These are phyloP conservation scores for Penicillium oxalicum DNA, from an alignment of 2,329 filamentous ascomycete species.

Conservation along the genomic window DNA sequence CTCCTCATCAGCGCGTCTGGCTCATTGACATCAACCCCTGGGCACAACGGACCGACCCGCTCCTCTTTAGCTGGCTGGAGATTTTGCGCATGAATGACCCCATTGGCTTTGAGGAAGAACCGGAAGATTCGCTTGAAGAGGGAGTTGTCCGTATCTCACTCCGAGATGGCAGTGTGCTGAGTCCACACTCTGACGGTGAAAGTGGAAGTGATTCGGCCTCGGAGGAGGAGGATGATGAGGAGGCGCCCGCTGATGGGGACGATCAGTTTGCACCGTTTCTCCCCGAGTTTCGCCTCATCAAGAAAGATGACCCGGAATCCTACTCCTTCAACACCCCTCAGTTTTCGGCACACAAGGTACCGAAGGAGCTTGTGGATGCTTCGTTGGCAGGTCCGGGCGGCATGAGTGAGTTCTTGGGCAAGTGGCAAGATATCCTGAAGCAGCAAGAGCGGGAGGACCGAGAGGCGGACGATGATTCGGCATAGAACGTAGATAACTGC, in stretches of 20 bases:
- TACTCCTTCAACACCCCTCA: constrained; percentile 79
- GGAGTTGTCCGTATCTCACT: constrained; percentile 34
- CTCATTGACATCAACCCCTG: constrained; percentile 94
- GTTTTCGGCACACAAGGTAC: constrained; percentile 93
- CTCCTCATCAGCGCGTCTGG: constrained; percentile 67
- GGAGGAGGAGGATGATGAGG: constrained; percentile 29
- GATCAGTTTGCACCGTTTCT: constrained; percentile 48
- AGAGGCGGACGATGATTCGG: constrained; percentile 29
- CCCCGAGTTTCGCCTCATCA: constrained; percentile 76
- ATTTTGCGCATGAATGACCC: constrained; percentile 62
- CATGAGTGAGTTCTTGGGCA: constrained; percentile 71
- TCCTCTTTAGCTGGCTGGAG: constrained; percentile 87
- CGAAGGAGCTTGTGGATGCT: constrained; percentile 79
- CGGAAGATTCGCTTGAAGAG: constrained; percentile 22
- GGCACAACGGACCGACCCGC: constrained; percentile 79
- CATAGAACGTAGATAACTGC: constrained; percentile 4
- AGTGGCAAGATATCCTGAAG: constrained; percentile 60
- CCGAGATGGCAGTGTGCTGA: constrained; percentile 17
- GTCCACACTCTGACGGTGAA: constrained; percentile 5
- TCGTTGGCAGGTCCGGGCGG: constrained; percentile 63
- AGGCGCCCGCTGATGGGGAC: constrained; percentile 48
- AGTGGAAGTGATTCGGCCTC: constrained; percentile 27
- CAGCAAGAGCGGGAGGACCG: constrained; percentile 38
- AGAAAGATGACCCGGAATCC: constrained; percentile 78
- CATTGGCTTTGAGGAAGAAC: constrained; percentile 32